Base-by-base conservation (phyloP, 768 basidiomycete species). In the Daedalea quercina region DNA sequence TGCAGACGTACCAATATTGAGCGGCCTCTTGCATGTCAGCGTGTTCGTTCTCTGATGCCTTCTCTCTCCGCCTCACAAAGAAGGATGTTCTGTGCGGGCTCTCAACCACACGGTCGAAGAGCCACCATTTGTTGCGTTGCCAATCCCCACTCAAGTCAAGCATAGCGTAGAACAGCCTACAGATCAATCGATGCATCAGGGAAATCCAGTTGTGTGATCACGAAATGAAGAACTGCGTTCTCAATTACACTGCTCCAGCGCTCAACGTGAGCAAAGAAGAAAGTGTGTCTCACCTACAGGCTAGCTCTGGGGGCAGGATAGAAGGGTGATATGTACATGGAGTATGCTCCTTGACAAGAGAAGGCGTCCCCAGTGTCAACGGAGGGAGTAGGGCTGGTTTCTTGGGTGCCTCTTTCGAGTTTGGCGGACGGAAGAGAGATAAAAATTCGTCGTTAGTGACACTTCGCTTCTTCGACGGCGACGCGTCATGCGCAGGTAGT, bases 71-170 rank as follows among this genome's bases (percentile, higher is more conserved):
- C 46, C 88, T 69, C 3, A 79, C 80, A 68, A 79, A 92, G 67
- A 91, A 90, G 1, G 85, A 79, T 1, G 90, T 87, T n/a, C 80
- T 73, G 68, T 92, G 90, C 3, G 90, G 88, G 59, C 87, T 89
- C 67, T 91, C 87, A 1, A 91, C 90, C 13, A 91, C 55, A 20
- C 82, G 75, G 61, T 92, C 88, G 65, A 88, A 85, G 19, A 92
- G 74, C 84, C 84, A 91, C 90, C 90, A 92, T 59, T 82, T 87
- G 55, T 87, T 89, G 47, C 80, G 72, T 56, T 77, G 70, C 90
- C 89, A 92, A 8, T 67, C 60, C 37, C 68, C 72, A 19, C 88
- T 82, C 15, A 74, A 69, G 45, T 81, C 74, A 13, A 85, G 54
- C 86, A 92, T 84, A 0, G 74, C 75, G 57, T 90, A 83, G 65